These are phyloP conservation scores for Phyllosticta paracitricarpa DNA, from an alignment of 2,329 filamentous ascomycete species.

Conservation along the genomic window DNA sequence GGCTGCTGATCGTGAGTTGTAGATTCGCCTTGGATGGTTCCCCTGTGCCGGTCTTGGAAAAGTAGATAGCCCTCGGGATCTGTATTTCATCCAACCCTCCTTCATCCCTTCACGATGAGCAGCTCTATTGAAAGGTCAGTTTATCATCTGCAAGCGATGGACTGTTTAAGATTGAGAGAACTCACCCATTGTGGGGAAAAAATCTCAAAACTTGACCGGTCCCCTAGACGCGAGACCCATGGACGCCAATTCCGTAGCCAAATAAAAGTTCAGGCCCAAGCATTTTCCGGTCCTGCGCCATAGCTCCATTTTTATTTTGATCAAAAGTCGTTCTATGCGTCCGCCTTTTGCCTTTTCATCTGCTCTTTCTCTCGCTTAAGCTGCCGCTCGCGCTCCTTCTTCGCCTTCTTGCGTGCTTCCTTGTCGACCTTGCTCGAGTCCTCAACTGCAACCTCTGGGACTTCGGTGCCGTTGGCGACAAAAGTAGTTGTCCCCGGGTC, in stretches of 20 bases:
- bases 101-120: not conserved
- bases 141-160: not conserved
- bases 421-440: constrained; percentile 9
- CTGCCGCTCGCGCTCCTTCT: constrained; percentile 43
- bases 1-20: constrained; percentile 68
- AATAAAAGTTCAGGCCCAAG: not conserved
- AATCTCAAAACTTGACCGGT: too few relatives aligned
- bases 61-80: constrained; percentile 1
- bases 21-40: constrained; percentile 17
- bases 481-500: constrained; percentile 28
- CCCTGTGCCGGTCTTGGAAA: not conserved
- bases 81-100: not conserved
- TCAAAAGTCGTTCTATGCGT: not conserved
- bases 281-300: not conserved
- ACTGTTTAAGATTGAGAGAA: not conserved
- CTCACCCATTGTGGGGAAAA: not conserved
- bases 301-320: not conserved
- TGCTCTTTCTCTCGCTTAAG: constrained; percentile 30
- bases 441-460: constrained; percentile 18
- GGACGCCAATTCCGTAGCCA: not conserved
- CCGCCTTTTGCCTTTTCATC: constrained; percentile 17
- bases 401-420: constrained; percentile 40
- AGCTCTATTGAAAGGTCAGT: not conserved
- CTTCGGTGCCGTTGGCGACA: constrained; percentile 24
- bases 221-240: not conserved